Evolutionary conservation across 768 basidiomycete species (phyloP).

Genomic region (Xerocomellus chrysenteron): DNA sequence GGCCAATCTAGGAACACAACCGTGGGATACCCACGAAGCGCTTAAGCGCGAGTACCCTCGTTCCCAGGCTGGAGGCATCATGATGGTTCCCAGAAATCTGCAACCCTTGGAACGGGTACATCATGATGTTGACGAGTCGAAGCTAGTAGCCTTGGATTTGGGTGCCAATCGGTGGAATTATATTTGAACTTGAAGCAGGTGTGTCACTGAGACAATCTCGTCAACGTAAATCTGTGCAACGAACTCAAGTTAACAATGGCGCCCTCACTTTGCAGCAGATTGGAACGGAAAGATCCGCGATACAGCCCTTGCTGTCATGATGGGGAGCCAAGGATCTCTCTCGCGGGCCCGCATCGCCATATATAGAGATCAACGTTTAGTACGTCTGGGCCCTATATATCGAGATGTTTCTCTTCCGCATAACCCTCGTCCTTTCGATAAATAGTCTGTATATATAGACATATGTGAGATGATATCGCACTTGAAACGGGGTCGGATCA

Average conservation of each 20-base stretch:
- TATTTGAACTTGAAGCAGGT: neutral
- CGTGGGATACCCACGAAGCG: neutral
- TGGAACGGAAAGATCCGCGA: constrained; percentile 3
- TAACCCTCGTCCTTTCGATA: too few relatives aligned
- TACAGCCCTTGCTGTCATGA: constrained; percentile 14
- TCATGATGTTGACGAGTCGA: neutral
- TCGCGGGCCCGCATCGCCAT: neutral
- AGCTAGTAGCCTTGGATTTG: neutral
- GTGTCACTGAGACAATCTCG: neutral
- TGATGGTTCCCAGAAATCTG: neutral
- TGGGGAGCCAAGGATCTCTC: constrained; percentile 7
- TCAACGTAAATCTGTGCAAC: neutral
- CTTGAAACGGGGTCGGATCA: too few relatives aligned
- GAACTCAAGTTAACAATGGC: neutral
- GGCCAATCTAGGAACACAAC: neutral
- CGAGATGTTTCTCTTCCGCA: too few relatives aligned
- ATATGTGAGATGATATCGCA: too few relatives aligned
- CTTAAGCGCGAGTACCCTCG: neutral
- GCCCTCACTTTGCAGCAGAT: constrained; percentile 1
- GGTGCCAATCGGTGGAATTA: neutral
- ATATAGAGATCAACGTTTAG: neutral
- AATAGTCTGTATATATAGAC: too few relatives aligned
- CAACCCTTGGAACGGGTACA: neutral
- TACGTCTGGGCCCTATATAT: too few relatives aligned
- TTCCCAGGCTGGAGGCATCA: too few relatives aligned